Conservation (phyloP, 2,329 filamentous ascomycete genomes). For the Apiospora marii region DNA sequence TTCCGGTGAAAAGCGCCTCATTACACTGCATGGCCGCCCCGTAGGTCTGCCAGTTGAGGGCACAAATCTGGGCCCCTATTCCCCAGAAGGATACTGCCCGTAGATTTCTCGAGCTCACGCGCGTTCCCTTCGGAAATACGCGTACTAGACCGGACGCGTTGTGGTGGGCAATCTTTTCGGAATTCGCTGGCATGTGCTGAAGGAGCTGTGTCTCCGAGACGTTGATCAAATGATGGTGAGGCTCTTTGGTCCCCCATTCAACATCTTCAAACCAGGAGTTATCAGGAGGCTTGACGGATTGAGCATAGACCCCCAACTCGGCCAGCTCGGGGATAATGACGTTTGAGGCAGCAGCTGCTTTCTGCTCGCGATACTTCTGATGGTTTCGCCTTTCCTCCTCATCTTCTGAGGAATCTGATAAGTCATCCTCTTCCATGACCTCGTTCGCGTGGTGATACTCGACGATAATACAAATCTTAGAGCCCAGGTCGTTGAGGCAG, state of each 20-base stretch:
- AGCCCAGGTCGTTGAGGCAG: slow-evolving; percentile 63
- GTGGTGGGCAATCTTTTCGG: slow-evolving; percentile 61
- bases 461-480: slow-evolving; percentile 72
- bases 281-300: slow-evolving; percentile 72
- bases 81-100: slow-evolving; percentile 71
- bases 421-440: slow-evolving; percentile 47
- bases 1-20: slow-evolving; percentile 71
- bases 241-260: slow-evolving; percentile 41
- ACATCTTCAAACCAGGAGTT: slow-evolving; percentile 69
- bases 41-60: slow-evolving; percentile 75
- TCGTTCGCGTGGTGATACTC: slow-evolving; percentile 70
- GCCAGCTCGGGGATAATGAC: slow-evolving; percentile 71
- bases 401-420: slow-evolving; percentile 43
- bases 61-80: slow-evolving; percentile 72
- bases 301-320: slow-evolving; percentile 72
- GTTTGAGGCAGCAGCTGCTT: slow-evolving; percentile 44
- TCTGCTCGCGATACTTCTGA: slow-evolving; percentile 59
- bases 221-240: slow-evolving; percentile 56
- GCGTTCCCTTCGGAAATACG: slow-evolving; percentile 73
- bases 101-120: slow-evolving; percentile 72
- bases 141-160: slow-evolving; percentile 74
- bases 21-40: slow-evolving; percentile 72
- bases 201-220: slow-evolving; percentile 69
- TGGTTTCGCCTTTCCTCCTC: slow-evolving; percentile 56
- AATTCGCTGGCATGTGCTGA: slow-evolving; percentile 57